Evolutionary conservation across 2,329 filamentous ascomycete genomes (phyloP).

Genomic region (Xylaria sp.): DNA sequence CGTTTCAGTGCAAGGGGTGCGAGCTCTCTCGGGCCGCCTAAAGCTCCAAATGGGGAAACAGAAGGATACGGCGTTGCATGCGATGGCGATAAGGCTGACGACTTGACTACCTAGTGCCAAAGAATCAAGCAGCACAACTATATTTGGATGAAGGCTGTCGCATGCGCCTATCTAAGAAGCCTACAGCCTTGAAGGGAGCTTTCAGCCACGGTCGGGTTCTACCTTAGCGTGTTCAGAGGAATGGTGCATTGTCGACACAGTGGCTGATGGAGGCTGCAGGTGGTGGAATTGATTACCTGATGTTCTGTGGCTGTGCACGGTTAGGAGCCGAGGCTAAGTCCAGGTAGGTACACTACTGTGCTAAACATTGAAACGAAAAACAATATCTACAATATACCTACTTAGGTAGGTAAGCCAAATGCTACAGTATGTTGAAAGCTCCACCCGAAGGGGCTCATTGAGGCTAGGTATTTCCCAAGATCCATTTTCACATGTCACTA

Average conservation of each 20-base stretch:
- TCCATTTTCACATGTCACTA: conserved; percentile 25
- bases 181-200: conserved; percentile 1
- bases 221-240: neutral
- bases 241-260: neutral
- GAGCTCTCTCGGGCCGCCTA: neutral
- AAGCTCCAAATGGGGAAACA: neutral
- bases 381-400: too few relatives aligned
- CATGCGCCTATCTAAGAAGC: neutral
- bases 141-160: conserved; percentile 10
- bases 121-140: conserved; percentile 2
- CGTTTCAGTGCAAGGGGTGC: conserved; percentile 2
- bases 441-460: conserved; percentile 7
- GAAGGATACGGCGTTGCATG: neutral
- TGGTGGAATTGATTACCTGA: conserved; percentile 13
- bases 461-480: neutral
- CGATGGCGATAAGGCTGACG: neutral
- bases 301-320: conserved; percentile 4
- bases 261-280: neutral
- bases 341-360: too few relatives aligned
- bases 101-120: neutral
- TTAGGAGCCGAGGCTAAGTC: neutral
- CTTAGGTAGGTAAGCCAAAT: too few relatives aligned
- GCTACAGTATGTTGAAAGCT: neutral
- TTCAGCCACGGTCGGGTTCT: conserved; percentile 22
- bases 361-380: neutral